Percentiles rank a stretch among this genome's conserved stretches.
phyloP scores from a whole-genome alignment of 352 stramenopile species.

The Globisporangium recalcitrans region DNA sequence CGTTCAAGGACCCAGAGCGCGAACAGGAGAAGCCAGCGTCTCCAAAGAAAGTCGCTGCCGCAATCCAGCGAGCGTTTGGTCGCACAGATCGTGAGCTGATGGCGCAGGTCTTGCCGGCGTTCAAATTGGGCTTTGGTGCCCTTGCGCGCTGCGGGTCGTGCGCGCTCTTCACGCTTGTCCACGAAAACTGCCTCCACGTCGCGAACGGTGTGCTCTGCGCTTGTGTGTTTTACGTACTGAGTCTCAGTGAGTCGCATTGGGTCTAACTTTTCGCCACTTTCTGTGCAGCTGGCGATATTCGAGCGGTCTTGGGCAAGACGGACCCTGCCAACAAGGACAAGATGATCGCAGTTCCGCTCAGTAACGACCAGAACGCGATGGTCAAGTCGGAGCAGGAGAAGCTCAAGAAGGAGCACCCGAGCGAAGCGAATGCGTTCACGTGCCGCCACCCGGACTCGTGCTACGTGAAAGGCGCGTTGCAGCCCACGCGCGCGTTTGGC shows the following conservation, averaged over 20 bases:
- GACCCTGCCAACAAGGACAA: slow-evolving; percentile 28
- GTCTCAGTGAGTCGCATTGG: neutral
- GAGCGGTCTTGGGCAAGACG: slow-evolving; percentile 65
- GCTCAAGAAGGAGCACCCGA: slow-evolving; percentile 79
- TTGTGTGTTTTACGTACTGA: neutral
- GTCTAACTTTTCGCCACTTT: neutral
- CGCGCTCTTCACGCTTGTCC: slow-evolving; percentile 74
- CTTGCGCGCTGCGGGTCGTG: slow-evolving; percentile 87
- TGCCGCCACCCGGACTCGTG: slow-evolving; percentile 89
- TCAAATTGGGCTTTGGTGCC: slow-evolving; percentile 89
- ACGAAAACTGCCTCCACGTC: slow-evolving; percentile 75
- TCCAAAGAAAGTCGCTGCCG: slow-evolving; percentile 48
- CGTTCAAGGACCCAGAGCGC: slow-evolving; percentile 31
- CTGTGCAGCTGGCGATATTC: slow-evolving; percentile 62
- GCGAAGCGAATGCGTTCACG: slow-evolving; percentile 87
- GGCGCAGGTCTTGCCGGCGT: slow-evolving; percentile 72
- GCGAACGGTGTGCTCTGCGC: slow-evolving; percentile 49
- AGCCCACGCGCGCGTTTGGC: slow-evolving; percentile 87
- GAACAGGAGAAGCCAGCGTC: slow-evolving; percentile 24
- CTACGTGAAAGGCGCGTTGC: slow-evolving; percentile 91
- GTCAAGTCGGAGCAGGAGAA: slow-evolving; percentile 83
- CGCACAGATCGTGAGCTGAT: slow-evolving; percentile 85
- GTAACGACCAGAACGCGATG: slow-evolving; percentile 92
- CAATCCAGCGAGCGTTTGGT: slow-evolving; percentile 81
- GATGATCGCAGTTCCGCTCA: slow-evolving; percentile 66